Percentiles rank a stretch among this genome's conserved stretches.
phyloP scores from a whole-genome alignment of 1,284 basidiomycete species.

The Phylloporus sp. region DNA sequence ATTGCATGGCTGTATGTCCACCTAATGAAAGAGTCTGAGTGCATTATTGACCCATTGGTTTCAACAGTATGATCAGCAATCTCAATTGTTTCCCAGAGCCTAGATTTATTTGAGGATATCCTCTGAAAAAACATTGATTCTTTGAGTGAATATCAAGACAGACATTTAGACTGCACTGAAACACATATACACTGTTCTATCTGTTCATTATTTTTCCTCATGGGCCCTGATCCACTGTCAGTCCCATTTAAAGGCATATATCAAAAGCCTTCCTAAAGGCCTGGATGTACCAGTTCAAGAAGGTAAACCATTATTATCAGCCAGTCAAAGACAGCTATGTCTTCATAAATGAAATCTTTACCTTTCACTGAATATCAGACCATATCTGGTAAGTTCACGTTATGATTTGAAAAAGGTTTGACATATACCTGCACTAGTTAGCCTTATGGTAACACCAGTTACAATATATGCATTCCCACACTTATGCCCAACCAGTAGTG shows the following conservation, averaged over 20 bases:
- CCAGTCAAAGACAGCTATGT: conserved; percentile 88
- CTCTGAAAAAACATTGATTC: conserved; percentile 88
- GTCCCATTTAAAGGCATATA: conserved; percentile 71
- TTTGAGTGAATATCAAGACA: conserved; percentile 67
- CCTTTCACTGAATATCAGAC: too few relatives aligned
- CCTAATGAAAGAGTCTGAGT: background rate
- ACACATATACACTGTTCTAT: conserved; percentile 51
- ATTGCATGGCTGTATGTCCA: conserved; percentile 70
- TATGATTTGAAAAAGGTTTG: too few relatives aligned
- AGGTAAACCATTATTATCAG: conserved; percentile 81
- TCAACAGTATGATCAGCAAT: conserved; percentile 68
- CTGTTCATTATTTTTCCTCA: background rate
- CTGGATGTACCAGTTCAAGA: conserved; percentile 82
- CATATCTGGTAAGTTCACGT: too few relatives aligned
- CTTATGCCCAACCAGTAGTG: too few relatives aligned
- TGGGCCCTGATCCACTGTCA: conserved; percentile 25
- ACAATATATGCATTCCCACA: too few relatives aligned
- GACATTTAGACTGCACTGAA: conserved; percentile 85
- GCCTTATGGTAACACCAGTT: too few relatives aligned
- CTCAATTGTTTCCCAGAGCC: conserved; percentile 89
- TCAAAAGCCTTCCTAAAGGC: conserved; percentile 70
- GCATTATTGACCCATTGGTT: background rate
- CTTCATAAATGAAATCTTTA: too few relatives aligned
- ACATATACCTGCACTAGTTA: too few relatives aligned
- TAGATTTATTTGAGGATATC: conserved; percentile 85